A percentile compares a stretch with the other conserved stretches of the same genome.
Evolutionary conservation across 208 protist genomes (phyloP).

Genomic region (Balamuthia mandrillaris): DNA sequence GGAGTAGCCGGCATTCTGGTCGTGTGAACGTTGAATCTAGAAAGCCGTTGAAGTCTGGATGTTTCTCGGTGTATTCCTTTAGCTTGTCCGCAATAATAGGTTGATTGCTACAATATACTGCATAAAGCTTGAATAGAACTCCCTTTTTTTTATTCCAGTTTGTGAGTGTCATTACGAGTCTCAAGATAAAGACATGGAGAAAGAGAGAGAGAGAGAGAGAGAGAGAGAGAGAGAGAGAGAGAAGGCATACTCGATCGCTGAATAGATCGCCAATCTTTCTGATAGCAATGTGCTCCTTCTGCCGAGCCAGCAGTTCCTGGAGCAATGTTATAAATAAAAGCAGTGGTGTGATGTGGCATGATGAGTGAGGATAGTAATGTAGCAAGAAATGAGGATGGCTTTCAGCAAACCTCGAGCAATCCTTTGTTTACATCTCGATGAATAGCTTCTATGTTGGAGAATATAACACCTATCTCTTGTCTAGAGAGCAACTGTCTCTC

Average conservation of each 20-base stretch:
- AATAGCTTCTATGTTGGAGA: neutral
- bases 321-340: neutral
- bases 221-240: neutral
- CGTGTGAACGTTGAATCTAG: neutral
- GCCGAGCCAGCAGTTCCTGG: neutral
- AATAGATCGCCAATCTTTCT: neutral
- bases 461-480: neutral
- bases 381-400: too few relatives aligned
- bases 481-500: neutral
- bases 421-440: slow-evolving; percentile 2
- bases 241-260: neutral
- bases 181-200: neutral
- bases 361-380: neutral
- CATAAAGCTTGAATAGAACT: neutral
- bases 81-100: neutral
- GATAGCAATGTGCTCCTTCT: neutral
- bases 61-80: slow-evolving; percentile 1
- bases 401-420: too few relatives aligned
- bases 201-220: neutral
- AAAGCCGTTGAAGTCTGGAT: slow-evolving; percentile 5
- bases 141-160: neutral
- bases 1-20: neutral
- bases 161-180: too few relatives aligned
- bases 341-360: neutral
- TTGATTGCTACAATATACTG: neutral